Evolutionary conservation across 2,329 filamentous ascomycete species (phyloP).

Genomic region (Neonectria coccinea): DNA sequence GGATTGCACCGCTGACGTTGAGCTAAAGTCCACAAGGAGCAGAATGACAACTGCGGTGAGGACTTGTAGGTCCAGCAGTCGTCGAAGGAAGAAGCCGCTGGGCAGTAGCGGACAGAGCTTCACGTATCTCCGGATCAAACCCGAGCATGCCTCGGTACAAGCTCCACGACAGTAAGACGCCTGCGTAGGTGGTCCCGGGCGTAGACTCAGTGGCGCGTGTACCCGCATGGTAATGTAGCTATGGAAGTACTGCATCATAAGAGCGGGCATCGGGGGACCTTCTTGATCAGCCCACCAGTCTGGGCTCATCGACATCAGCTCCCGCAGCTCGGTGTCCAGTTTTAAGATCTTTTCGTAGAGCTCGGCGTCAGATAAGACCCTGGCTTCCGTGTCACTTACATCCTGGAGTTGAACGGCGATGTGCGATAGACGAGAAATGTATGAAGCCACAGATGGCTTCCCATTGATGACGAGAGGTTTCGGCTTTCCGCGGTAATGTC

Average conservation of each 20-base stretch:
- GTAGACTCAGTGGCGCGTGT: not conserved
- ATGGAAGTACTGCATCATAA: not conserved
- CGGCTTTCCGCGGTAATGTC: not conserved
- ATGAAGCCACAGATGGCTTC: not conserved
- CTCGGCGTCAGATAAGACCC: not conserved
- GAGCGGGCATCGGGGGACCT: not conserved
- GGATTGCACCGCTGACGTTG: not conserved
- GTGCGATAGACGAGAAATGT: not conserved
- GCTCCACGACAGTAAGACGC: not conserved
- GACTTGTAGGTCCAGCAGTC: not conserved
- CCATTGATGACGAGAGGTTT: not conserved
- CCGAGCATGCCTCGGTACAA: conserved; percentile 2
- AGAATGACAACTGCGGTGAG: not conserved
- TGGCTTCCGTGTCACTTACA: not conserved
- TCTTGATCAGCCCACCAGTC: not conserved
- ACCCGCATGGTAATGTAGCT: conserved; percentile 3
- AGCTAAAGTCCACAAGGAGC: conserved; percentile 4
- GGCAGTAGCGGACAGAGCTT: not conserved
- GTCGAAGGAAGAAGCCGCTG: not conserved
- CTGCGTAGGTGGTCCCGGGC: not conserved
- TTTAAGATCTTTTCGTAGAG: not conserved
- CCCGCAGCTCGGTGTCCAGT: not conserved
- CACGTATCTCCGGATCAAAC: not conserved
- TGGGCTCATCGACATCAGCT: not conserved
- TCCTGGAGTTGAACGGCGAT: conserved; percentile 7